Conservation (phyloP, 2,329 filamentous ascomycete species). For the Penicillium sp. region DNA sequence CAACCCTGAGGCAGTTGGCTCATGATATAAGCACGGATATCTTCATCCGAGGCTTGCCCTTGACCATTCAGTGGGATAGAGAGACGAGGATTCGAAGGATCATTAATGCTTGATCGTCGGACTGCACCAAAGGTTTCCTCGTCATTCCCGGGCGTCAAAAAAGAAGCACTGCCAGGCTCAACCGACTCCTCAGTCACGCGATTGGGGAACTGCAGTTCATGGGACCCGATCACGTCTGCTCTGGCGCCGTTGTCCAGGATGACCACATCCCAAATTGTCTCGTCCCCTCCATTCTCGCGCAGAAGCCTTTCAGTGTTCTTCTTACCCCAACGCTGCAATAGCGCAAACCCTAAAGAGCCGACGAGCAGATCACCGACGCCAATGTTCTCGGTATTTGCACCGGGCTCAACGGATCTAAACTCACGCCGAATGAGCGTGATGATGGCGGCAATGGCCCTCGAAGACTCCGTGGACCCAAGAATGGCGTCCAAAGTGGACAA, state of each 20-base stretch:
- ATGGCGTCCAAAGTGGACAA: slow-evolving; percentile 47
- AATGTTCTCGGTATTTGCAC: slow-evolving; percentile 35
- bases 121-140: slow-evolving; percentile 41
- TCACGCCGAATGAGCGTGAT: slow-evolving; percentile 47
- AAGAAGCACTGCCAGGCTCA: slow-evolving; percentile 53
- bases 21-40: slow-evolving; percentile 48
- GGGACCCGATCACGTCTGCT: slow-evolving; percentile 47
- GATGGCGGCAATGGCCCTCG: slow-evolving; percentile 47
- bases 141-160: slow-evolving; percentile 37
- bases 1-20: slow-evolving; percentile 43
- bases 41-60: slow-evolving; percentile 43
- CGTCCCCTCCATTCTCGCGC: slow-evolving; percentile 42
- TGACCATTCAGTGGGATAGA: slow-evolving; percentile 37
- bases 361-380: slow-evolving; percentile 45
- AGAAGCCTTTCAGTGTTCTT: slow-evolving; percentile 43
- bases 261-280: slow-evolving; percentile 48
- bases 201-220: slow-evolving; percentile 31
- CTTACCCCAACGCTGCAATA: slow-evolving; percentile 47
- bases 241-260: slow-evolving; percentile 46
- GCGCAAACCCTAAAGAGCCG: slow-evolving; percentile 44
- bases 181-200: slow-evolving; percentile 45
- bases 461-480: slow-evolving; percentile 48
- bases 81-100: slow-evolving; percentile 27
- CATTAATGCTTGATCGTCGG: slow-evolving; percentile 28
- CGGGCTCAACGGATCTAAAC: slow-evolving; percentile 38